Percentiles rank a stretch among this genome's conserved stretches.
Evolutionary conservation across 164 flowering plant genomes (phyloP).

Genomic region (Piper longum): DNA sequence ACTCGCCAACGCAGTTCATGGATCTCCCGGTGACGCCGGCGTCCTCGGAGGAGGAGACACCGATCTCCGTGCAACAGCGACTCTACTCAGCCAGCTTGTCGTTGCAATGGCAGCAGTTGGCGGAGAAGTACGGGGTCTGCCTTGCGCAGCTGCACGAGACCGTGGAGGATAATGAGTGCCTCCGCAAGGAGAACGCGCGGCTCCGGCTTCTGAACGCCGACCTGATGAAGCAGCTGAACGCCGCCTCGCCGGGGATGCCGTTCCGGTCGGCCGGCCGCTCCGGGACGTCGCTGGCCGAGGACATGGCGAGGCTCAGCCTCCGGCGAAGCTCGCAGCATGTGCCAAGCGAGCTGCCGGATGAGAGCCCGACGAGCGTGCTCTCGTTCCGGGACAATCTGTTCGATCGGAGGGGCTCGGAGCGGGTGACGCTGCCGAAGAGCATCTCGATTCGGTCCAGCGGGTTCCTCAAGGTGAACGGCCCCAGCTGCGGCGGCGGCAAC

Average conservation of each 20-base stretch:
- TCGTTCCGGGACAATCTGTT: too few species aligned
- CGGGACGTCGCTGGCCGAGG: slow-evolving; percentile 16
- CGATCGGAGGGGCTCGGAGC: too few species aligned
- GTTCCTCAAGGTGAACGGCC: too few species aligned
- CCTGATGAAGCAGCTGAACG: slow-evolving; percentile 33
- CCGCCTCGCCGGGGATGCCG: slow-evolving; percentile 1
- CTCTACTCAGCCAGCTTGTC: slow-evolving; percentile 26
- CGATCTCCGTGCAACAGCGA: slow-evolving; percentile 10
- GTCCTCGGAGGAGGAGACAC: slow-evolving; percentile 9
- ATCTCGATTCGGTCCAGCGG: too few species aligned
- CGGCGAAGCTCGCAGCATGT: slow-evolving; percentile 8
- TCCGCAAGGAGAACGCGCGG: slow-evolving; percentile 48
- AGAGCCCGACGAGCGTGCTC: too few species aligned
- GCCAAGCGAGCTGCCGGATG: slow-evolving; percentile 12
- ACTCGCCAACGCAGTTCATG: slow-evolving; percentile 7
- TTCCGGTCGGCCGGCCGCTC: background rate
- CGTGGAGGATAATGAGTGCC: slow-evolving; percentile 29
- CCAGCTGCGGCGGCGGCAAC: too few species aligned
- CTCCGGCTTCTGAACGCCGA: slow-evolving; percentile 43
- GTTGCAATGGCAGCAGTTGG: slow-evolving; percentile 44
- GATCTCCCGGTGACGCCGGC: slow-evolving; percentile 14
- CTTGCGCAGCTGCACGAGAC: slow-evolving; percentile 41
- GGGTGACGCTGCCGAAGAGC: too few species aligned
- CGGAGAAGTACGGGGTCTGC: slow-evolving; percentile 37
- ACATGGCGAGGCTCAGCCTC: slow-evolving; percentile 13